Evolutionary conservation across 1,139 yeast species (phyloP).

Genomic region (Komagataea norvegica): DNA sequence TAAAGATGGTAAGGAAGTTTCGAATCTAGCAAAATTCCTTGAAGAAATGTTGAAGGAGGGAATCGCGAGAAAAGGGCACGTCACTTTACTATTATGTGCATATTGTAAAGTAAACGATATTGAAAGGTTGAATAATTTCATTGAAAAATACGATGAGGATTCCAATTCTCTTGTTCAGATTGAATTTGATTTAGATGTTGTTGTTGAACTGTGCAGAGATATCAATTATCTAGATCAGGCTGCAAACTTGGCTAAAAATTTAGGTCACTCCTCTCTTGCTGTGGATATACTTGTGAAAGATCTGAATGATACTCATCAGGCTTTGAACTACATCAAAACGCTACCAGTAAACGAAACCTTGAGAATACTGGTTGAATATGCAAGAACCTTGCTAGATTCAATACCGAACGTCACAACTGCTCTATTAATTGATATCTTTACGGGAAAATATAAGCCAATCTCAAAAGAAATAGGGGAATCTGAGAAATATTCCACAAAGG

Average conservation of each 20-base stretch:
- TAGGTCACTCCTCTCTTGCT: constrained; percentile 70
- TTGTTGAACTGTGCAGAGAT: constrained; percentile 72
- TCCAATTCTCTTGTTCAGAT: constrained; percentile 35
- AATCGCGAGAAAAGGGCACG: constrained; percentile 68
- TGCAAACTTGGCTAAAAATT: constrained; percentile 60
- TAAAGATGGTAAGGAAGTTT: constrained; percentile 77
- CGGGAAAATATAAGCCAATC: constrained; percentile 68
- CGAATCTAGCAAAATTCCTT: constrained; percentile 60
- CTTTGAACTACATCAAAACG: constrained; percentile 64
- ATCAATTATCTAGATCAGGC: constrained; percentile 70
- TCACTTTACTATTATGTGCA: constrained; percentile 75
- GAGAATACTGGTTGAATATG: constrained; percentile 61
- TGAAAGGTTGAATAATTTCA: constrained; percentile 55
- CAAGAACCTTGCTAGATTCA: constrained; percentile 59
- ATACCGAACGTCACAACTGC: constrained; percentile 82
- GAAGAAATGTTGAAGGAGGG: constrained; percentile 50
- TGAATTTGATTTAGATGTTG: constrained; percentile 63
- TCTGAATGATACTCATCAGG: constrained; percentile 54
- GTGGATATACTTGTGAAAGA: constrained; percentile 75
- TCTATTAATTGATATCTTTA: constrained; percentile 77
- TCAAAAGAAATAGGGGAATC: constrained; percentile 8
- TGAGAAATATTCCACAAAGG: constrained; percentile 5
- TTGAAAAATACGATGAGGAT: constrained; percentile 39
- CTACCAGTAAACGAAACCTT: constrained; percentile 76
- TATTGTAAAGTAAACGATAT: constrained; percentile 72